phyloP scores from a whole-genome alignment of 805 yeast genomes.

The Saccharomycopsis oosterbeekiorum region DNA sequence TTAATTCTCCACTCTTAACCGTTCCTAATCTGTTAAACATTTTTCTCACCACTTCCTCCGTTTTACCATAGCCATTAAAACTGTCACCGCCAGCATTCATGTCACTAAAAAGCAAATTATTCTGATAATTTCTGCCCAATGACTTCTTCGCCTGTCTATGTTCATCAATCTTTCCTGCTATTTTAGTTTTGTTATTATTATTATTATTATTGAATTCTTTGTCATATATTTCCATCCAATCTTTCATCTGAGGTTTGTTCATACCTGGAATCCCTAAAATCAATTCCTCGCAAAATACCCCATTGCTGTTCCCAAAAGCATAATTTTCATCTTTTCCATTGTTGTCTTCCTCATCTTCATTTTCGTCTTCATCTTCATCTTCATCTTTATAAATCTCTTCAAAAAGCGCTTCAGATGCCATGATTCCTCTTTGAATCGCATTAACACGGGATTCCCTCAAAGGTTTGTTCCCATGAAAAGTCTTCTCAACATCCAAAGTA shows the following conservation, averaged over 20 bases:
- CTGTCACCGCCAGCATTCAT: background rate
- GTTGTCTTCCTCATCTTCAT: background rate
- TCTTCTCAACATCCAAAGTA: background rate
- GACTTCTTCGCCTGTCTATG: background rate
- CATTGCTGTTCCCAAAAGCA: background rate
- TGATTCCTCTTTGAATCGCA: slow-evolving; percentile 1
- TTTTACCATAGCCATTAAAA: background rate
- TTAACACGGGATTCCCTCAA: slow-evolving; percentile 2
- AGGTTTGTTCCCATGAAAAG: background rate
- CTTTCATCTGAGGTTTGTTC: background rate
- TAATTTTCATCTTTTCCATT: background rate
- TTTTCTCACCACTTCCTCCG: background rate
- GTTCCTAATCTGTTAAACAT: background rate
- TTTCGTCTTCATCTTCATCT: slow-evolving; percentile 1
- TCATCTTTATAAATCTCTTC: slow-evolving; percentile 1
- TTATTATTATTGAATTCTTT: background rate
- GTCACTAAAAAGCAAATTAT: background rate
- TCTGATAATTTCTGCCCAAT: background rate
- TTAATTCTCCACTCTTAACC: background rate
- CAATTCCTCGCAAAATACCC: background rate
- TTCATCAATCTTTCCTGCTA: background rate
- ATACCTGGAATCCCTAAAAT: background rate
- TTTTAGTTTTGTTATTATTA: background rate
- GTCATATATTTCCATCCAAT: background rate
- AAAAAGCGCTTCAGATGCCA: background rate